Base-by-base conservation (phyloP, 2,329 filamentous ascomycete species). In the Phaeosphaeriaceae sp. region DNA sequence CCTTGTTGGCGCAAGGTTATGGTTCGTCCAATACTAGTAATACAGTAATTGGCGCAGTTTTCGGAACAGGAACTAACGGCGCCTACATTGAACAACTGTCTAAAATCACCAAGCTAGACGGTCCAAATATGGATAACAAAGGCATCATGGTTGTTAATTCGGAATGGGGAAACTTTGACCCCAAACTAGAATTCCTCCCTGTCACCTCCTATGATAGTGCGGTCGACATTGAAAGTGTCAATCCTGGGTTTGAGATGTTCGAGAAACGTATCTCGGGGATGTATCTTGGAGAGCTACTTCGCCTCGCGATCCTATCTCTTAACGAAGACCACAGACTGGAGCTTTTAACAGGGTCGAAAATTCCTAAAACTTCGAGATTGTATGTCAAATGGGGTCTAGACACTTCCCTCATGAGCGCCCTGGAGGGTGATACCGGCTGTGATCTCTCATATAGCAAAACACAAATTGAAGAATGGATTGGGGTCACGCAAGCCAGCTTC, bases 141-240 rank as follows among this genome's bases (percentile, higher is more conserved):
- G 90, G 90, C 42, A 84, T 92, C 60, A 97, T 97, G 92, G 89
- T 97, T 42, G 83, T 97, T 75, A 97, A 97, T 76, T 90, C 89
- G 0, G 92, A 97, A 76, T 97, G 92, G 92, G 92, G 92, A 53
- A 94, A 89, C 48, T 97, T 97, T 67, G 92, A 97, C 75, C 96
- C 96, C 76, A 83, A 87, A 63, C 83, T 96, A 60, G 88, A 87
- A 58, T 87, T 94, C 23, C 80, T 97, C 30, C 92, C 92, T 34
- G 86, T 84, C 61, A 97, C 93, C 0, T 76, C 82, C 0, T 96
- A 89, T 77, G 92, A 97, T 68, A 76, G 78, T 38, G 80, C 83
- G 40, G 79, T 97, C 16, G 92, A 97, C 72, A 76, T 77, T 45
- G 83, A 86, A 46, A 92, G 87, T 63, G 85, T 89, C 63, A 97